Percentiles rank a stretch among this genome's conserved stretches.
Conservation (phyloP, 768 basidiomycete genomes). For the Daedaleopsis nitida region DNA sequence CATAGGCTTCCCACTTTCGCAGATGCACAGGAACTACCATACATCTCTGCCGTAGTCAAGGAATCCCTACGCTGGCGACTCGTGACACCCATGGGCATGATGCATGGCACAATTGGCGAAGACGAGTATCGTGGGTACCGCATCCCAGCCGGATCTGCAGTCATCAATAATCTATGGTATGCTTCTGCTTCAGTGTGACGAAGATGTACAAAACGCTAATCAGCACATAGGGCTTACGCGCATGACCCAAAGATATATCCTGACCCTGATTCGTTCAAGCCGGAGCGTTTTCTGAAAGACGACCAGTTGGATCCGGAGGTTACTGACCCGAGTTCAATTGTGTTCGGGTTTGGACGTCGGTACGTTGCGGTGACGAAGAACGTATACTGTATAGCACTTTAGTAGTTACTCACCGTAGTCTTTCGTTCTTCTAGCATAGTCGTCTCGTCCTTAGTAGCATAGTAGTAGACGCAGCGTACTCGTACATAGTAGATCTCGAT, state of each 20-base stretch:
- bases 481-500: too few species aligned
- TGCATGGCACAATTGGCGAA: conserved; percentile 29
- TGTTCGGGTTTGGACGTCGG: conserved; percentile 15
- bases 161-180: conserved; percentile 20
- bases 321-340: conserved; percentile 5
- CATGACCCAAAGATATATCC: conserved; percentile 15
- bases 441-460: too few species aligned
- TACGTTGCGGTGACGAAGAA: too few species aligned
- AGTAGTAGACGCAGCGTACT: too few species aligned
- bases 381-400: too few species aligned
- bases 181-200: not conserved
- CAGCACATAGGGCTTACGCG: conserved; percentile 2
- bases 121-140: conserved; percentile 32
- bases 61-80: conserved; percentile 27
- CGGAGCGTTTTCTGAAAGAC: conserved; percentile 16
- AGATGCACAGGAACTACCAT: conserved; percentile 22
- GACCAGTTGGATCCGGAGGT: conserved; percentile 10
- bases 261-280: conserved; percentile 20
- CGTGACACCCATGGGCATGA: conserved; percentile 15
- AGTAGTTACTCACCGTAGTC: too few species aligned
- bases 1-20: conserved; percentile 12
- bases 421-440: too few species aligned
- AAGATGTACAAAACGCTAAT: not conserved
- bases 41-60: conserved; percentile 24
- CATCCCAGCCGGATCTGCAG: conserved; percentile 31